Evolutionary conservation across 345 rosid genomes (phyloP).

Genomic region (Heritiera fomes): DNA sequence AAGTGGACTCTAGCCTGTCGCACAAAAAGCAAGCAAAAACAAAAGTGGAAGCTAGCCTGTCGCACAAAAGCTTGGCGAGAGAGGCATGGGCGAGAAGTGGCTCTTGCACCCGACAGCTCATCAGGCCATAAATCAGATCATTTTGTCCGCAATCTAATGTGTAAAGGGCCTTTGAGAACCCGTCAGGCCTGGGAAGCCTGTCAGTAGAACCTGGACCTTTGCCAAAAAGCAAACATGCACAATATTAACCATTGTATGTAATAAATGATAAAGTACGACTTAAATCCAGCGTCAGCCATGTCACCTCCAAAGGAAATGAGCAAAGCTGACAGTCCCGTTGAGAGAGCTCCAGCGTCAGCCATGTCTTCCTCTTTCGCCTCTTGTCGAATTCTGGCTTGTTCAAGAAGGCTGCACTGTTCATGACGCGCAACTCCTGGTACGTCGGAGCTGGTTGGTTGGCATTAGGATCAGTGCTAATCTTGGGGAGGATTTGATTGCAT

Average conservation of each 20-base stretch:
- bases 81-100: too few relatives aligned
- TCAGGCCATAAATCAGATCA: slow-evolving; percentile 11
- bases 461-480: neutral
- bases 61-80: too few relatives aligned
- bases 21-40: too few relatives aligned
- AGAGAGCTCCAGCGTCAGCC: too few relatives aligned
- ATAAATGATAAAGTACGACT: neutral
- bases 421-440: slow-evolving; percentile 14
- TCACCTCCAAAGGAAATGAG: too few relatives aligned
- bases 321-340: too few relatives aligned
- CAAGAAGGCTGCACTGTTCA: slow-evolving; percentile 18
- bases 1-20: too few relatives aligned
- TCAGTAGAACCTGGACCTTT: neutral
- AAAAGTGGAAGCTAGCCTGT: too few relatives aligned
- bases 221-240: neutral
- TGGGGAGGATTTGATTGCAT: slow-evolving; percentile 9
- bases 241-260: neutral
- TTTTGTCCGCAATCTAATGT: slow-evolving; percentile 16
- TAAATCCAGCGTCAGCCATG: too few relatives aligned
- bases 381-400: slow-evolving; percentile 7
- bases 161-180: slow-evolving; percentile 24
- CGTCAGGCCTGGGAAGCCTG: slow-evolving; percentile 21
- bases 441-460: neutral
- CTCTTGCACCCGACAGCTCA: too few relatives aligned
- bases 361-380: slow-evolving; percentile 1